A percentile compares a stretch with the other conserved stretches of the same genome.
Conservation (phyloP, 805 yeast genomes). For the Torulaspora microellipsoides region DNA sequence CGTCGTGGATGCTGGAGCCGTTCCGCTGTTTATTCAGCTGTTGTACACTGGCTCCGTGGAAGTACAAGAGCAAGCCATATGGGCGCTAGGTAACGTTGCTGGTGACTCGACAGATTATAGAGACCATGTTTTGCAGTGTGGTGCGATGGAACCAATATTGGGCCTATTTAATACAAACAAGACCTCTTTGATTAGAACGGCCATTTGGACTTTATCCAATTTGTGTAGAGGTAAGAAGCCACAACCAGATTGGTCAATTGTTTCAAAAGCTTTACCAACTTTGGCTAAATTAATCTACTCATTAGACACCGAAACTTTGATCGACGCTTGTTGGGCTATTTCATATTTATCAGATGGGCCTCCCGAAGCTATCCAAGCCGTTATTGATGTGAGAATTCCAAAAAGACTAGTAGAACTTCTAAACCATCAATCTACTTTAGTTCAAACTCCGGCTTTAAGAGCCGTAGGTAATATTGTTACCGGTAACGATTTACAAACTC, state of each 20-base stretch:
- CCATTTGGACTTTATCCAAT: conserved; percentile 96
- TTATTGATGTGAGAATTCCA: conserved; percentile 93
- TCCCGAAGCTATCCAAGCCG: conserved; percentile 90
- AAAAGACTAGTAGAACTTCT: conserved; percentile 87
- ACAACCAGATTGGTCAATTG: conserved; percentile 90
- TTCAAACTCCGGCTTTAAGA: conserved; percentile 95
- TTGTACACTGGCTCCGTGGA: conserved; percentile 78
- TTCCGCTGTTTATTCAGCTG: conserved; percentile 82
- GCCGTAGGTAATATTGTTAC: conserved; percentile 98
- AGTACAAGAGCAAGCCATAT: conserved; percentile 96
- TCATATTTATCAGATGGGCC: conserved; percentile 93
- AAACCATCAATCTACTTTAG: conserved; percentile 74
- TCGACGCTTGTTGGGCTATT: conserved; percentile 99
- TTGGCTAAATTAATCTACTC: conserved; percentile 87
- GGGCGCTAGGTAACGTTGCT: conserved; percentile 99
- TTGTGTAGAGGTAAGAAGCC: conserved; percentile 96
- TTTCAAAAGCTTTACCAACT: conserved; percentile 84
- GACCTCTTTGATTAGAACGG: conserved; percentile 89
- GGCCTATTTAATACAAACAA: conserved; percentile 73
- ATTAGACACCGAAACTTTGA: conserved; percentile 85
- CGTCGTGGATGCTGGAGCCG: conserved; percentile 91
- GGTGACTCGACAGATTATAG: conserved; percentile 91
- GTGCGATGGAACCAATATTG: conserved; percentile 87
- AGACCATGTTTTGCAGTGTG: conserved; percentile 78
- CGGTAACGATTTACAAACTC: conserved; percentile 94